Base-by-base conservation (phyloP, 441 rosid species). In the Theobroma grandiflorum region DNA sequence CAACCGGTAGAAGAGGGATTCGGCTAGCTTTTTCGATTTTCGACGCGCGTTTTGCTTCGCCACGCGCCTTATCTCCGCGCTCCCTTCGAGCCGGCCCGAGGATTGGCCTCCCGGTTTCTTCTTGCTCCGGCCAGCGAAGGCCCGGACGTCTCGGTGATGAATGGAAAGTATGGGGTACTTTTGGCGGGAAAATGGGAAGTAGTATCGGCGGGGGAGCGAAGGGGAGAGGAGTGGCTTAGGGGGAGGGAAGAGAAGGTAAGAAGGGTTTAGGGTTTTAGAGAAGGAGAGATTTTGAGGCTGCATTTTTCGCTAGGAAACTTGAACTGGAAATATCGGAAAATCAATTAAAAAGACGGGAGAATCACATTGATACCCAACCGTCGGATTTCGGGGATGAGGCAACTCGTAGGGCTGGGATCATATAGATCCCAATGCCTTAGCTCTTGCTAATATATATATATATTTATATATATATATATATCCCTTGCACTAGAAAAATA, bases 51-150 rank as follows among this genome's bases (percentile, higher is more conserved):
- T 87, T 8, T 87, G 85, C 84, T 85, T 92, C 33, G 85, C 77
- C n/a, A 80, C 78, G 15, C 91, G 92, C 72, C 93, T 92, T 63
- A 82, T 35, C 62, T 81, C 91, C 0, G 93, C 47, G 65, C 80
- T 86, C 2, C 95, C 95, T 77, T 90, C 96, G 35, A 88, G 82
- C 73, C 96, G 84, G 11, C 97, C 93, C 0, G 91, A 81, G 4
- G 90, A 86, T 0, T 90, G 72, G 10, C 92, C 94, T 18, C 89
- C 91, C 14, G 90, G 82, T 81, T 92, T 89, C 86, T 89, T 94
- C 93, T 92, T 96, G 90, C 95, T 93, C 82, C 97, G 85, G 42
- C 98, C 97, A 20, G 98, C 91, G 68, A 93, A 76, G n/a, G 95
- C 87, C 10, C 96, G 88, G 47, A 88, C 78, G 69, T 92, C 92